phyloP scores from a whole-genome alignment of 2,329 filamentous ascomycete genomes.

The Hymenoscyphus scutula region DNA sequence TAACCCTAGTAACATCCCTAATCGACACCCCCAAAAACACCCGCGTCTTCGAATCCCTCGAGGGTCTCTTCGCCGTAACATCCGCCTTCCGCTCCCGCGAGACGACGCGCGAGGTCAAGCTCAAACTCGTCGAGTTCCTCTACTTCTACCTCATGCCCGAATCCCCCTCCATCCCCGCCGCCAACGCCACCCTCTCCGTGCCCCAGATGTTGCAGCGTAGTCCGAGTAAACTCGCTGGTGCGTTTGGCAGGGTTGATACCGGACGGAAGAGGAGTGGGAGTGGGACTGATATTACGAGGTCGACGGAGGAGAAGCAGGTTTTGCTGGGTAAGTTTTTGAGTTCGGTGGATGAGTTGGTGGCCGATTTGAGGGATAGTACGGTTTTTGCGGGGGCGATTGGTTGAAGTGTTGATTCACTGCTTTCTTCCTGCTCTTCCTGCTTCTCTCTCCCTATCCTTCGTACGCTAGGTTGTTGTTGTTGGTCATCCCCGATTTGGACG shows the following conservation, averaged over 20 bases:
- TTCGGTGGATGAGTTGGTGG: constrained; percentile 61
- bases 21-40: constrained; percentile 85
- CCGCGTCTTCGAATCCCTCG: constrained; percentile 85
- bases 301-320: constrained; percentile 65
- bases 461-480: too few relatives aligned
- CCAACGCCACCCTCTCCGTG: constrained; percentile 45
- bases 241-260: constrained; percentile 47
- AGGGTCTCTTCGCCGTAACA: constrained; percentile 87
- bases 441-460: too few relatives aligned
- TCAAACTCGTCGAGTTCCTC: constrained; percentile 94
- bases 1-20: constrained; percentile 85
- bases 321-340: constrained; percentile 62
- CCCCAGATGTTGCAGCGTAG: constrained; percentile 61
- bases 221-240: constrained; percentile 64
- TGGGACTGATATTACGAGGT: constrained; percentile 46
- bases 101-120: constrained; percentile 84
- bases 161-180: constrained; percentile 56
- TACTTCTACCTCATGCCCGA: constrained; percentile 99
- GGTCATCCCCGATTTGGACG: too few relatives aligned
- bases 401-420: too few relatives aligned
- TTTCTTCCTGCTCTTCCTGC: too few relatives aligned
- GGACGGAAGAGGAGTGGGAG: constrained; percentile 35
- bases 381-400: constrained; percentile 62
- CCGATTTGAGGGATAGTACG: constrained; percentile 73
- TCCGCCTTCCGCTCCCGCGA: constrained; percentile 87